Conservation (phyloP, 495 filamentous ascomycete genomes). For the Daldinia concentrica region DNA sequence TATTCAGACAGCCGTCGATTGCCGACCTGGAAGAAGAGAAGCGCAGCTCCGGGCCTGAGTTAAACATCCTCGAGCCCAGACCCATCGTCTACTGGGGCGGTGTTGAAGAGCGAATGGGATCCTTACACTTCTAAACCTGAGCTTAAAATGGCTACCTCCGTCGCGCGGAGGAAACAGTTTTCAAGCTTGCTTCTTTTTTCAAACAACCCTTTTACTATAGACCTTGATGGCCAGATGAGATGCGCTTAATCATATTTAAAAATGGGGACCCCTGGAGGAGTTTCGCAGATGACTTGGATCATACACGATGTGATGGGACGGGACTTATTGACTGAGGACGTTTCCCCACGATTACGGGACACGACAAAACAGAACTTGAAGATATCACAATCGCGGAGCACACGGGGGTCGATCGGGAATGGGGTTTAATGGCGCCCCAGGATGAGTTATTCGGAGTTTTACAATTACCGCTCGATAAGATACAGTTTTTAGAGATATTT, state of each 20-base stretch:
- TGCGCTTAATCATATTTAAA: slow-evolving; percentile 33
- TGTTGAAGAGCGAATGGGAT: slow-evolving; percentile 62
- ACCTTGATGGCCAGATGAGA: slow-evolving; percentile 20
- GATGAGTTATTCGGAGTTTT: slow-evolving; percentile 12
- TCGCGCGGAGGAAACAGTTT: not conserved
- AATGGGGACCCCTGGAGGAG: slow-evolving; percentile 33
- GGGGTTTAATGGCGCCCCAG: slow-evolving; percentile 3
- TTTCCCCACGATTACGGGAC: slow-evolving; percentile 33
- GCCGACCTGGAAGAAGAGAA: slow-evolving; percentile 59
- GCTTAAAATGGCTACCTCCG: not conserved
- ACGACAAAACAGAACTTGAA: slow-evolving; percentile 23
- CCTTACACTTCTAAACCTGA: slow-evolving; percentile 38
- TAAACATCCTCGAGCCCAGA: slow-evolving; percentile 63
- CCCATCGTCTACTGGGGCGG: slow-evolving; percentile 65
- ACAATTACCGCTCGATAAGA: slow-evolving; percentile 1
- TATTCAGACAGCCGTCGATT: slow-evolving; percentile 58
- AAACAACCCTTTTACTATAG: slow-evolving; percentile 3
- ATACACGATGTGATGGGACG: slow-evolving; percentile 34
- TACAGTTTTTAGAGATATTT: slow-evolving; percentile 20
- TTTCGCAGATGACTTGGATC: slow-evolving; percentile 26
- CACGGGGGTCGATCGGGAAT: not conserved
- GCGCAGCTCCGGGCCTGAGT: slow-evolving; percentile 54
- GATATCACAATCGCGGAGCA: slow-evolving; percentile 25
- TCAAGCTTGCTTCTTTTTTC: not conserved
- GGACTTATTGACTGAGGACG: slow-evolving; percentile 43